A percentile compares a stretch with the other conserved stretches of the same genome.
Evolutionary conservation across 345 rosid species (phyloP).

Genomic region (Aegle marmelos): DNA sequence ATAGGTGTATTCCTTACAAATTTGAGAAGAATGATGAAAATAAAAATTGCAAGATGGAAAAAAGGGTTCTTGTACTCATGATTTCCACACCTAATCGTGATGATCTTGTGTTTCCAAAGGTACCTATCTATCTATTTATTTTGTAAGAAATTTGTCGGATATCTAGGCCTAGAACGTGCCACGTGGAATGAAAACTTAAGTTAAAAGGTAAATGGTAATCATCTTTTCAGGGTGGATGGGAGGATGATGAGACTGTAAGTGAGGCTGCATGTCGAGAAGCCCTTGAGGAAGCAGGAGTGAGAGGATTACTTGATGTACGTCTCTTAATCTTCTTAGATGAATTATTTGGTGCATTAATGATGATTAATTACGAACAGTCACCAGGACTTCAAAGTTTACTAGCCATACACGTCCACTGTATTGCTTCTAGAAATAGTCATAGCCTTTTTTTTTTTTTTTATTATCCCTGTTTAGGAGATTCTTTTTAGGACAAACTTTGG

Average conservation of each 20-base stretch:
- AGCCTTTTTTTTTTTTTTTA: too few species aligned
- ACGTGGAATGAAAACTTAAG: too few species aligned
- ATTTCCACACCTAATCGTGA: slow-evolving; percentile 51
- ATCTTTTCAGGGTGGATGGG: slow-evolving; percentile 42
- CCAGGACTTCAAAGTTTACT: too few species aligned
- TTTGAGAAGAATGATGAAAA: slow-evolving; percentile 22
- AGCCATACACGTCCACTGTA: too few species aligned
- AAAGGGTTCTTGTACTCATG: slow-evolving; percentile 42
- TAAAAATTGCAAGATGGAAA: slow-evolving; percentile 13
- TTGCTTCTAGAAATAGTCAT: too few species aligned
- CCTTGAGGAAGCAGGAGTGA: slow-evolving; percentile 42
- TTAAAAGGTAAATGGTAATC: background rate
- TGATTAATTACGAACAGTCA: too few species aligned
- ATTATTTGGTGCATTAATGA: too few species aligned
- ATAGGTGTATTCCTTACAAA: slow-evolving; percentile 51
- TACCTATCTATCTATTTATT: background rate
- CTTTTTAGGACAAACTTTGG: too few species aligned
- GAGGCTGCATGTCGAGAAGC: slow-evolving; percentile 39
- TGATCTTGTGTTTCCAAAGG: slow-evolving; percentile 60
- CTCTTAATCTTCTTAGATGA: background rate
- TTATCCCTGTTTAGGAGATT: too few species aligned
- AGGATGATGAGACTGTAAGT: slow-evolving; percentile 33
- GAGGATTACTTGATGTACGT: slow-evolving; percentile 35
- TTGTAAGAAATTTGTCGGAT: background rate
- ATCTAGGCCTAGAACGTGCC: background rate